Conservation (phyloP, 768 basidiomycete species). For the Rhizopogon roseolus region DNA sequence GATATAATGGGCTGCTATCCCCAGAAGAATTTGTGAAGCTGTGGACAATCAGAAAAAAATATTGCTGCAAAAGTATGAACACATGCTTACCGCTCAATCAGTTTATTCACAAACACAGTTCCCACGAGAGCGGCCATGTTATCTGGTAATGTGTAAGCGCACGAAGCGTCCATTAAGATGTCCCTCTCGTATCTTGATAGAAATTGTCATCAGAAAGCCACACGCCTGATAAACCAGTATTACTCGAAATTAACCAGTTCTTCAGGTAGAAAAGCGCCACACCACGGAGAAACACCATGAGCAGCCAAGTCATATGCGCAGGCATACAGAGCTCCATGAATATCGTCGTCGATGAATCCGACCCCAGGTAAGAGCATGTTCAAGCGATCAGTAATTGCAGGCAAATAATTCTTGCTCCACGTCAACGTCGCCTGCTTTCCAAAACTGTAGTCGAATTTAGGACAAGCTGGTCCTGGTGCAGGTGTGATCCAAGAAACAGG, state of each 20-base stretch:
- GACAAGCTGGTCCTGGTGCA: constrained; percentile 30
- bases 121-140: constrained; percentile 28
- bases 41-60: not conserved
- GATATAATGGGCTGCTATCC: constrained; percentile 21
- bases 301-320: constrained; percentile 33
- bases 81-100: constrained; percentile 25
- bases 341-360: constrained; percentile 23
- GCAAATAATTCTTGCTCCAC: constrained; percentile 24
- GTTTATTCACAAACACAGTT: constrained; percentile 27
- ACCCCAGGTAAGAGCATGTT: constrained; percentile 27
- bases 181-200: constrained; percentile 27
- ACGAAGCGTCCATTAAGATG: constrained; percentile 29
- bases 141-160: constrained; percentile 30
- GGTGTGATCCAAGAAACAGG: constrained; percentile 33
- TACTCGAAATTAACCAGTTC: constrained; percentile 31
- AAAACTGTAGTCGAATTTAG: constrained; percentile 16
- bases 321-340: constrained; percentile 32
- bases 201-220: not conserved
- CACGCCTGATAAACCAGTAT: constrained; percentile 1
- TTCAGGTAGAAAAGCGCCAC: constrained; percentile 23
- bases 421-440: constrained; percentile 1
- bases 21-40: constrained; percentile 26
- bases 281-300: constrained; percentile 30
- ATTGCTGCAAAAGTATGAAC: not conserved
- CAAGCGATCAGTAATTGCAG: constrained; percentile 29